Conservation (phyloP, 345 rosid species). For the Syzygium grande region DNA sequence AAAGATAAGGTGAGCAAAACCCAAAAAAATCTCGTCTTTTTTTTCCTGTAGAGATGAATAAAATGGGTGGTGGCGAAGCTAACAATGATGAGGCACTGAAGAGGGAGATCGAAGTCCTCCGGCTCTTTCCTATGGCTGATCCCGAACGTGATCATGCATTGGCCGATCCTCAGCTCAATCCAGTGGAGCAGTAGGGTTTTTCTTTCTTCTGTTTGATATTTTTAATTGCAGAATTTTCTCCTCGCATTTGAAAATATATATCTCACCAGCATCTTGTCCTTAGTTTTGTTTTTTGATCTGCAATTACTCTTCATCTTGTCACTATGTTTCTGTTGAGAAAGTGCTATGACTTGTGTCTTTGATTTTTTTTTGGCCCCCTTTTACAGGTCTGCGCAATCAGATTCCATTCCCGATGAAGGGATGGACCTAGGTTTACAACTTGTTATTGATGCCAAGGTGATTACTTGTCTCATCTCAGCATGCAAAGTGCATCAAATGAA, state of each 20-base stretch:
- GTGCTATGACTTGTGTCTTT: not conserved
- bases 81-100: not conserved
- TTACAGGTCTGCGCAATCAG: not conserved
- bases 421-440: not conserved
- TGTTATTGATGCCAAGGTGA: not conserved
- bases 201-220: not conserved
- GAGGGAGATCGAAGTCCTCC: not conserved
- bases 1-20: not conserved
- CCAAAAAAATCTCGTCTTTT: not conserved
- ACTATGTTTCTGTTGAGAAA: not conserved
- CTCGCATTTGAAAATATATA: not conserved
- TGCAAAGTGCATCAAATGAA: not conserved
- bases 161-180: not conserved
- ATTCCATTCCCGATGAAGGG: not conserved
- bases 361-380: not conserved
- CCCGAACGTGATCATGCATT: not conserved
- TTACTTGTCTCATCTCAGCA: not conserved
- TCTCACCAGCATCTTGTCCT: not conserved
- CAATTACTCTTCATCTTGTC: not conserved
- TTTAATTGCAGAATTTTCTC: not conserved
- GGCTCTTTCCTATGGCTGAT: not conserved
- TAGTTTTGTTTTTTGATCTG: not conserved
- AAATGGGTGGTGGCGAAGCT: not conserved
- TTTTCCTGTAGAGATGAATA: not conserved
- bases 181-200: not conserved